Conservation (phyloP, 257 asterid genomes). For the Lycium barbarum region DNA sequence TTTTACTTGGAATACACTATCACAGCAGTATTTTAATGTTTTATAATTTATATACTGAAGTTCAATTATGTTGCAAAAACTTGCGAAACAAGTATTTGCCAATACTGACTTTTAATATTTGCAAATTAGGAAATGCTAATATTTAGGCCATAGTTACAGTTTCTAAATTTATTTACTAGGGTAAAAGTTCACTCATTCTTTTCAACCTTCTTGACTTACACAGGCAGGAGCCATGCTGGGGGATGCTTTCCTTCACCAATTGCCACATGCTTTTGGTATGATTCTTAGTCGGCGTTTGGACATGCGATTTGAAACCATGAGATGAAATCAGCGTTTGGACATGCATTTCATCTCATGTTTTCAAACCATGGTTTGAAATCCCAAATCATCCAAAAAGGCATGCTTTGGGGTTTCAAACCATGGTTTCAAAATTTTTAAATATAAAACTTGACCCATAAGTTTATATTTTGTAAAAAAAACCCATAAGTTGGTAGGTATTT, state of each 20-base stretch:
- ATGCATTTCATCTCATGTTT: too few relatives aligned
- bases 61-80: not conserved
- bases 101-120: too few relatives aligned
- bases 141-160: not conserved
- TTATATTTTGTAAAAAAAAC: too few relatives aligned
- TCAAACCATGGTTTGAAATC: too few relatives aligned
- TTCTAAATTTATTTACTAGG: conserved; percentile 18
- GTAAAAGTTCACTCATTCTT: conserved; percentile 10
- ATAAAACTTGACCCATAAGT: too few relatives aligned
- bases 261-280: conserved; percentile 99
- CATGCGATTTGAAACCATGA: too few relatives aligned
- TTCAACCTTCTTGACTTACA: conserved; percentile 29
- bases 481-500: too few relatives aligned
- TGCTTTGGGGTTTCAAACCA: too few relatives aligned
- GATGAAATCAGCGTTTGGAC: too few relatives aligned
- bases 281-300: conserved; percentile 27
- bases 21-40: not conserved
- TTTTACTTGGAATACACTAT: not conserved
- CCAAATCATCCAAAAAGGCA: too few relatives aligned
- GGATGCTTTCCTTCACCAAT: conserved; percentile 99
- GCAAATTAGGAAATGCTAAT: not conserved
- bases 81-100: not conserved
- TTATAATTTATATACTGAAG: not conserved
- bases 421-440: too few relatives aligned
- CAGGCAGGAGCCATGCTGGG: conserved; percentile 99